phyloP scores from a whole-genome alignment of 2,329 filamentous ascomycete genomes.

The Peltaster fructicola region DNA sequence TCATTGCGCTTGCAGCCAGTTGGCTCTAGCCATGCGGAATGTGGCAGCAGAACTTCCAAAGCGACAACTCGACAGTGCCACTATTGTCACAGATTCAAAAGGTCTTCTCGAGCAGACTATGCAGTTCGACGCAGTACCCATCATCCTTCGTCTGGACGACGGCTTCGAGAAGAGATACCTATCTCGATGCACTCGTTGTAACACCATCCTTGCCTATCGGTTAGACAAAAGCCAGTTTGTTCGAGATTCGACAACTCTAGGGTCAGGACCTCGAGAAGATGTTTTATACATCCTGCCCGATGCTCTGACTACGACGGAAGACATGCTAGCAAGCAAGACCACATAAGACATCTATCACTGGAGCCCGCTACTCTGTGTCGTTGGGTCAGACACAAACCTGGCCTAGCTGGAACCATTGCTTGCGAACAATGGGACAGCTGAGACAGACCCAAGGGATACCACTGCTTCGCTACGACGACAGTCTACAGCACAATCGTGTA shows the following conservation, averaged over 20 bases:
- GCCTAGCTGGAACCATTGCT: too few species aligned
- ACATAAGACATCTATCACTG: too few species aligned
- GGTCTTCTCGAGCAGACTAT: conserved; percentile 8
- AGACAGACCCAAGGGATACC: too few species aligned
- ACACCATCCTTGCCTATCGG: conserved; percentile 43
- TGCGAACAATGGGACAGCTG: too few species aligned
- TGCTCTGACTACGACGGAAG: conserved; percentile 38
- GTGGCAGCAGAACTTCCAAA: conserved; percentile 34
- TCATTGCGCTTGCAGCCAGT: conserved; percentile 49
- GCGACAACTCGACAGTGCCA: conserved; percentile 34
- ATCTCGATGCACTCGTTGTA: conserved; percentile 43
- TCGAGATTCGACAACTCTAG: conserved; percentile 13
- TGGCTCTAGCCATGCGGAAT: conserved; percentile 43
- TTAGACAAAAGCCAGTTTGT: conserved; percentile 37
- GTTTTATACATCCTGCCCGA: conserved; percentile 45
- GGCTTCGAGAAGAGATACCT: conserved; percentile 50
- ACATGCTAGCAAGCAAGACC: too few species aligned
- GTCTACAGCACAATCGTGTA: too few species aligned
- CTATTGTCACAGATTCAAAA: conserved; percentile 24
- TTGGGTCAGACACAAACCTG: too few species aligned
- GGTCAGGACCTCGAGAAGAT: conserved; percentile 22
- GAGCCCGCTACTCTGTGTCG: too few species aligned
- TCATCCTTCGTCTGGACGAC: conserved; percentile 23
- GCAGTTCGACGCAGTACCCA: conserved; percentile 4
- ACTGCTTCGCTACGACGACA: too few species aligned